phyloP scores from a whole-genome alignment of 2,329 filamentous ascomycete genomes.

The Arthrobotrys sphaeroides region DNA sequence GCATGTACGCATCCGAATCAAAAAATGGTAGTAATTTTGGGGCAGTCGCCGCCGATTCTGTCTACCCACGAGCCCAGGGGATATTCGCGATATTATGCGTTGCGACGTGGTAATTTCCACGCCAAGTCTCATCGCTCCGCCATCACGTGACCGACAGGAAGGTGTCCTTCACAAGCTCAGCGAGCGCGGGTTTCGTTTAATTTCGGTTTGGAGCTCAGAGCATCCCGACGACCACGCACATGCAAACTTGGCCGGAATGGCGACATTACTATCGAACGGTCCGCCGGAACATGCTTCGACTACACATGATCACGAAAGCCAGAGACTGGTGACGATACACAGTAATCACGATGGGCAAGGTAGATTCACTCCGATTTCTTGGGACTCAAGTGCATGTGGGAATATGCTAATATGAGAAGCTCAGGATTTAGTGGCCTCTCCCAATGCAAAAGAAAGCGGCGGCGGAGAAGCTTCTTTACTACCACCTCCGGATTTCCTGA shows the following conservation, averaged over 20 bases:
- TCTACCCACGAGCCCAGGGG: no score
- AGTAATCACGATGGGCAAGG: slow-evolving; percentile 29
- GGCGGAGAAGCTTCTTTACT: slow-evolving; percentile 33
- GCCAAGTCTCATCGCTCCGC: not conserved
- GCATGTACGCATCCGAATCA: no score
- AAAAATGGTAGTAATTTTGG: no score
- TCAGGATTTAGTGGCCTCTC: slow-evolving; percentile 37
- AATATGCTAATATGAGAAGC: slow-evolving; percentile 23
- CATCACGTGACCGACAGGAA: slow-evolving; percentile 23
- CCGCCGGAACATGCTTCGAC: slow-evolving; percentile 13
- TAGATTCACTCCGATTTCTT: not conserved
- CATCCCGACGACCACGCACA: not conserved
- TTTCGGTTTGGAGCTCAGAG: not conserved
- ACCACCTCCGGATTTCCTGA: slow-evolving; percentile 48
- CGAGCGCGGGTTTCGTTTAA: not conserved
- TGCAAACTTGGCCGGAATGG: slow-evolving; percentile 16
- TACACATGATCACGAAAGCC: not conserved
- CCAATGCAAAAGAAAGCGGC: slow-evolving; percentile 18
- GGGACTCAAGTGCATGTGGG: not conserved
- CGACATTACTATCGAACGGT: not conserved
- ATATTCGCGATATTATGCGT: no score
- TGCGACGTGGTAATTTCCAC: not conserved
- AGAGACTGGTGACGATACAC: slow-evolving; percentile 11
- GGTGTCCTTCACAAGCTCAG: slow-evolving; percentile 21
- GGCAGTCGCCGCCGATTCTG: no score